Conservation (phyloP, 371 early-diverging fungal species). For the Saksenaea oblongispora region DNA sequence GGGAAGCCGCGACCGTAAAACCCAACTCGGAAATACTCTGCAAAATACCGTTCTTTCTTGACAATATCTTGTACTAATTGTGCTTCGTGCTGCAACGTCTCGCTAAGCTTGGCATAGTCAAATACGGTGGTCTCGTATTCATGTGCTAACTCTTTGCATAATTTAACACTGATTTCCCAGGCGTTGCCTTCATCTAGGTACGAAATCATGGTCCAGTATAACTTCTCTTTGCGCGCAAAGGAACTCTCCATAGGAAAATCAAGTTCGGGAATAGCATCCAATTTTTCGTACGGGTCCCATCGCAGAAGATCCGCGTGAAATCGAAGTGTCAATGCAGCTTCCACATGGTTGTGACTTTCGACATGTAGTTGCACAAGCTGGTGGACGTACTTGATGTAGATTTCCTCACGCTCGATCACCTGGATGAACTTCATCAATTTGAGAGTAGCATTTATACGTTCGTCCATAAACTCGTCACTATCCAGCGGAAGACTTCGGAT, state of each 20-base stretch:
- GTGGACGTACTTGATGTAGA: constrained; percentile 77
- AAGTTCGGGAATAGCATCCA: constrained; percentile 54
- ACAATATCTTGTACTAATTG: constrained; percentile 59
- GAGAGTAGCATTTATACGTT: constrained; percentile 62
- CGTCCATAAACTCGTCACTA: constrained; percentile 65
- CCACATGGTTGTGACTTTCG: constrained; percentile 59
- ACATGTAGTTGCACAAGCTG: constrained; percentile 65
- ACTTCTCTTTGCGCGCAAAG: constrained; percentile 67
- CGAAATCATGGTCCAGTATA: constrained; percentile 61
- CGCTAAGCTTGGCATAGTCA: constrained; percentile 61
- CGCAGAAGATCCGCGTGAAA: constrained; percentile 69
- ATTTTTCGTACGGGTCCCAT: constrained; percentile 59
- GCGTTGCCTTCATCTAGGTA: constrained; percentile 66
- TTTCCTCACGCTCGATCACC: constrained; percentile 61
- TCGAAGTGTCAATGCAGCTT: constrained; percentile 71
- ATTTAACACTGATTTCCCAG: constrained; percentile 72
- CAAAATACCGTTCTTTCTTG: constrained; percentile 64
- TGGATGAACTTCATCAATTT: constrained; percentile 68
- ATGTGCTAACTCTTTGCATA: constrained; percentile 62
- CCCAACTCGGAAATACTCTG: constrained; percentile 77
- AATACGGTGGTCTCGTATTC: constrained; percentile 59
- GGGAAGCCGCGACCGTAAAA: constrained; percentile 75
- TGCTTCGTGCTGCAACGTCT: constrained; percentile 59
- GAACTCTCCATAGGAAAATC: constrained; percentile 55
- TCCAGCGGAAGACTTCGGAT: constrained; percentile 62